Evolutionary conservation across 257 asterid species (phyloP), one percentile per base, ranked within the genome.

Genomic region (Misopates orontium): DNA sequence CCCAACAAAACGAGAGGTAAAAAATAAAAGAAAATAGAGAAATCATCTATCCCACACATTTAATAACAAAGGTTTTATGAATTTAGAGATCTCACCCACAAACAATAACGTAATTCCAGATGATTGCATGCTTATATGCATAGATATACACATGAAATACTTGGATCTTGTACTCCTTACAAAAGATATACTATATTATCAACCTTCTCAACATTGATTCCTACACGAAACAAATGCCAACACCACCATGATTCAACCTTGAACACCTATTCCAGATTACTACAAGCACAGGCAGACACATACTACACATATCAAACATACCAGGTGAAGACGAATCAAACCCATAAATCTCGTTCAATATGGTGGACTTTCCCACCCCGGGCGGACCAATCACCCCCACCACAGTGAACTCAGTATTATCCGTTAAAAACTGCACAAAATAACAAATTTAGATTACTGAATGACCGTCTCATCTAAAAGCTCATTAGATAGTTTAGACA

Each of bases 311-410:
- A 17, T 20, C 54, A 49, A 41, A 60, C 76, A 55, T 75, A 89
- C 96, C 98, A 36, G 95, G 84, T 10, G 96, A 84, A 41, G 79
- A 74, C 60, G 95, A 74, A 93, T 93, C 95, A 71, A 80, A 93
- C 17, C 99, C 96, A 79, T 90, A 93, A 59, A 93, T 86, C 80
- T 93, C 96, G 71, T 93, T 93, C 95, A 93, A 67, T 56, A 93
- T 82, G 0, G 95, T 93, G 3, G 99, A 93, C 69, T 93, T 93
- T 32, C 99, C 96, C 14, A 85, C 95, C 28, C 97, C 96, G 0
- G 96, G 83, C 4, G 96, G 91, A 45, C 98, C 98, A 70, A 93
- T 93, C 22, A 93, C 90, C 40, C 97, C 96, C 60, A 93, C 95
- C 81, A 87, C 98, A 10, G 87, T 84, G 42, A 93, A 93, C 39